Base-by-base conservation (phyloP, 345 rosid genomes). In the Moringa oleifera region DNA sequence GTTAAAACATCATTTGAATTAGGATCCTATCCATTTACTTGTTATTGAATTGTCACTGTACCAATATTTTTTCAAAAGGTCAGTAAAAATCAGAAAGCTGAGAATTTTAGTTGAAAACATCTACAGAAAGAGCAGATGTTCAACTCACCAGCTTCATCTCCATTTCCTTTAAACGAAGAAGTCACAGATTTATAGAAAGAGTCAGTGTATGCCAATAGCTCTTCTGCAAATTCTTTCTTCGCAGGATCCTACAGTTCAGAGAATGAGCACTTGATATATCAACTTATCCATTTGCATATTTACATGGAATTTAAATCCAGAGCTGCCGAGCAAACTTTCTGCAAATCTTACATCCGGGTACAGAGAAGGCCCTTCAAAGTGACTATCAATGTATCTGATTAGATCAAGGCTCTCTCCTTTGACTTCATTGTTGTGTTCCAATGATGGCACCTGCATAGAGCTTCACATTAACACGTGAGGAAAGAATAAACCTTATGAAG, bases 341-440 rank as follows among this genome's bases (percentile, higher is more conserved):
- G 18, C 1, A 21, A 28, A 45, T 76, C 77, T 68, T 81, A 90
- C 98, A 58, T 73, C 65, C 7, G 96, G 96, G 56, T 61, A 71
- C 56, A 93, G 90, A 23, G 96, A 79, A 54, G 89, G 92, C 23
- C 95, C 97, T 62, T 85, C 90, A 28, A 93, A 93, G 72, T 90
- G 75, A 57, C 22, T 74, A 31, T 93, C 96, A 25, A 93, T 50
- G 62, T 86, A 93, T 65, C 80, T 88, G 67, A 90, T 74, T 76
- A 93, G 75, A 69, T 86, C 85, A 16, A 90, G 83, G 83, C 97
- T 90, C 79, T 88, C 97, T 45, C 86, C 92, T 18, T 51, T 83
- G 55, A 91, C 65, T 78, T 86, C 75, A 2, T 84, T 83, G 70
- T 88, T 78, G 71, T 89, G 96, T 69, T 93, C 96, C 71, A 92